Base-by-base conservation (phyloP, 371 early-diverging fungal species). In the Rhizopus arrhizus region DNA sequence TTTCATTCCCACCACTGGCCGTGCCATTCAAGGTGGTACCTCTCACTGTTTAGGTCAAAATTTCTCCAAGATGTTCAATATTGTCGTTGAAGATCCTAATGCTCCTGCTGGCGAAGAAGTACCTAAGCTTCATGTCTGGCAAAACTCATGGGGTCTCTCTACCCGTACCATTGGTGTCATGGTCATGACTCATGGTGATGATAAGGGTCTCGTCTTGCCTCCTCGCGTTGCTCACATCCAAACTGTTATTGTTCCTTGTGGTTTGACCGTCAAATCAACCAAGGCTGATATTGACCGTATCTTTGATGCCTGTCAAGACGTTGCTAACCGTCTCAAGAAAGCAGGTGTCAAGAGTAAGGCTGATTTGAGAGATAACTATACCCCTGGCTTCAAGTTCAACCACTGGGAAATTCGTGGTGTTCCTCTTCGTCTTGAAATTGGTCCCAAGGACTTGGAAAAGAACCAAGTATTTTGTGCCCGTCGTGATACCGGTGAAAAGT, bases 111-210 rank as follows among this genome's bases (percentile, higher is more conserved):
- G 66, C 34, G 81, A 80, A 50, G 77, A 77, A 59, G 73, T 74
- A 66, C 77, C 78, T 66, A 78, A 78, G 64, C 60, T 81, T 34
- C 85, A 90, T 65, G 99, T 98, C 38, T 99, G 96, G 94, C 99
- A 99, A 81, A 99, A 99, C 85, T 99, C 98, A 34, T 99, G 99
- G 99, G 99, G 99, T 67, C 66, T 99, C 49, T 93, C 99, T 55
- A 99, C 99, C 34, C 91, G 99, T 70, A 93, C 95, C n/a, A 95
- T 99, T 72, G 99, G 99, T 77, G 97, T 98, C 56, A 93, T 98
- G 91, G 95, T 97, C 51, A 99, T 99, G 99, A 86, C 95, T n/a
- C 99, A 99, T 78, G 93, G 97, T 72, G 99, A 99, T 74, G 91
- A 99, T 80, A 95, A 95, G 87, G 99, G 99, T 56, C 84, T 99